phyloP scores from a whole-genome alignment of 352 stramenopile genomes.

The Pythium brachiatum region DNA sequence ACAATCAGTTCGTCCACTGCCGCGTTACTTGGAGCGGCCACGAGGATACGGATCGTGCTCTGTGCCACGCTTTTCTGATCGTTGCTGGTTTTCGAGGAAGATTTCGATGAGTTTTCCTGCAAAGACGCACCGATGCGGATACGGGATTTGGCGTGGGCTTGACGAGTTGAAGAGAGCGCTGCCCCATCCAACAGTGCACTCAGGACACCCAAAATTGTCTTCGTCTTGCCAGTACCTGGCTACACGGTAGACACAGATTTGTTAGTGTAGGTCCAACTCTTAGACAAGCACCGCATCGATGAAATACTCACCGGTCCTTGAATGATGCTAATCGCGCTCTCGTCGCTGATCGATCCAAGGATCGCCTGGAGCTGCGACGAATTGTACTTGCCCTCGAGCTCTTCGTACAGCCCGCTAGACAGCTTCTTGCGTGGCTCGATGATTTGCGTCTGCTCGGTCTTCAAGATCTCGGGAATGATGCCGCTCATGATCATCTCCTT shows the following conservation, averaged over 20 bases:
- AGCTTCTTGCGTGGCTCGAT: constrained; percentile 30
- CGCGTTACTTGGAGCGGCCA: constrained; percentile 77
- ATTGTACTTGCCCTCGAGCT: constrained; percentile 70
- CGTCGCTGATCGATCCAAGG: constrained; percentile 54
- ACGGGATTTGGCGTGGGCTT: constrained; percentile 52
- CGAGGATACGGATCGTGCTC: constrained; percentile 65
- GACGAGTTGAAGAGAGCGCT: constrained; percentile 42
- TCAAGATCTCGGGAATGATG: constrained; percentile 28
- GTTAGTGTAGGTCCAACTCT: neutral
- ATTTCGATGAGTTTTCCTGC: constrained; percentile 24
- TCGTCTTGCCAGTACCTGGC: constrained; percentile 82
- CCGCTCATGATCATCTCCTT: constrained; percentile 51
- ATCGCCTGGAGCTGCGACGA: constrained; percentile 71
- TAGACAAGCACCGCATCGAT: neutral
- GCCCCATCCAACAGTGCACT: constrained; percentile 73
- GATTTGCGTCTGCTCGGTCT: constrained; percentile 19
- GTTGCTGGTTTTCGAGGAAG: constrained; percentile 14
- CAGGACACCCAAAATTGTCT: constrained; percentile 74
- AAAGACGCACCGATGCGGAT: constrained; percentile 74
- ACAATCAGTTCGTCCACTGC: constrained; percentile 79
- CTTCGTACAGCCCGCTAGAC: constrained; percentile 39
- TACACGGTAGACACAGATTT: constrained; percentile 19
- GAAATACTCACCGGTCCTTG: constrained; percentile 67
- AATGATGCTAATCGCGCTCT: constrained; percentile 65
- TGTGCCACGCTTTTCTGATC: constrained; percentile 57